These are phyloP conservation scores for Perkinsus marinus DNA, from an alignment of 169 alveolate species.

Conservation along the genomic window DNA sequence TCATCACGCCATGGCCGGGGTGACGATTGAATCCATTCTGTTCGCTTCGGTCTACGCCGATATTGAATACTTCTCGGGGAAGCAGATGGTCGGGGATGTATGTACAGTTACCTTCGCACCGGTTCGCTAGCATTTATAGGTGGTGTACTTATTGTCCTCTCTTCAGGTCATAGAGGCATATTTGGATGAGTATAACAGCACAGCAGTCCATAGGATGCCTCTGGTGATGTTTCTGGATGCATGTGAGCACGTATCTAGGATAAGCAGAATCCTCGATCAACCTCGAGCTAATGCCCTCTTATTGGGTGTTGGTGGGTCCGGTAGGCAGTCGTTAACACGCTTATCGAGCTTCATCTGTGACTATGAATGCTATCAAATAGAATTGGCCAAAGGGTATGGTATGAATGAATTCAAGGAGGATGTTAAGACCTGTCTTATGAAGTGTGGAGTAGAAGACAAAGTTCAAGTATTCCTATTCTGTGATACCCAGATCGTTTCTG, in stretches of 20 bases:
- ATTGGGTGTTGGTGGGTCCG: slow-evolving; percentile 84
- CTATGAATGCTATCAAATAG: slow-evolving; percentile 65
- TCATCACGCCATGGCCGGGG: no score
- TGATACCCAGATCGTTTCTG: slow-evolving; percentile 75
- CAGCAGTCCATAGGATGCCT: slow-evolving; percentile 64
- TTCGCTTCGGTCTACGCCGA: no score
- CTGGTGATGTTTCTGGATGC: slow-evolving; percentile 86
- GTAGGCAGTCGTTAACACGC: slow-evolving; percentile 68
- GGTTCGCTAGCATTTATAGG: no score
- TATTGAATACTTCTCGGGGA: no score
- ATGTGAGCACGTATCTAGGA: slow-evolving; percentile 77
- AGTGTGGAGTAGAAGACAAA: slow-evolving; percentile 17
- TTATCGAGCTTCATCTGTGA: slow-evolving; percentile 65
- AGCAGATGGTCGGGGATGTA: no score
- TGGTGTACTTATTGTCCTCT: no score
- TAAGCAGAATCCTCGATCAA: slow-evolving; percentile 64
- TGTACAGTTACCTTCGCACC: no score
- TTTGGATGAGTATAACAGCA: slow-evolving; percentile 72
- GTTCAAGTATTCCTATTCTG: slow-evolving; percentile 76
- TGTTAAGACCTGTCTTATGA: slow-evolving; percentile 41
- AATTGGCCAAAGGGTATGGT: slow-evolving; percentile 65
- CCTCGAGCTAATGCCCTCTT: slow-evolving; percentile 73
- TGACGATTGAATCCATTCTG: no score
- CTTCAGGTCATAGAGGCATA: slow-evolving; percentile 52
- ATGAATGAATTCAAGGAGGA: slow-evolving; percentile 80